Evolutionary conservation across 345 rosid species (phyloP), one percentile per base, ranked within the genome.

Genomic region (Lepidium aucheri): DNA sequence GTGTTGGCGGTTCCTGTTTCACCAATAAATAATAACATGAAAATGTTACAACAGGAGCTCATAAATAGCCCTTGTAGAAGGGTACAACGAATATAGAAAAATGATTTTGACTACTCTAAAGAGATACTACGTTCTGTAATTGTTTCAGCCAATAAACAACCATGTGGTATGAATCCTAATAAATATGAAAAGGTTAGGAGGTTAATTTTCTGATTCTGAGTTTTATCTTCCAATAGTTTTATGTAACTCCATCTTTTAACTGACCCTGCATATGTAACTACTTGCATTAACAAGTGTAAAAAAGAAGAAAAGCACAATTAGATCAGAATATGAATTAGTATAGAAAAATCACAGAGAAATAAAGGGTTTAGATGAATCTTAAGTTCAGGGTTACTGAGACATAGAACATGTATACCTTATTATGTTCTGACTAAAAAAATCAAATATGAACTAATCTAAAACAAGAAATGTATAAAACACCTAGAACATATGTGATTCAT

Each of bases 111-210:
- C 28, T 53, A 50, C 68, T 65, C 78, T 53, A 60, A 32, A 53
- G 58, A 53, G 35, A 8, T 44, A 63, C 53, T 64, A 24, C 61
- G 74, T 16, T 70, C 78, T 10, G 8, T 60, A 18, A 38, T 55
- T 0, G 60, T 74, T 67, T 62, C 76, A 41, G 46, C 60, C 53
- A 35, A n/a, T 67, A 38, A 54, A 43, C 67, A 74, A 55, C 76
- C 38, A 44, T 36, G 53, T 65, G 44, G 43, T 62, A 43, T 2
- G 36, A 54, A 36, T 61, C 30, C 50, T 52, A 76, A 51, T 67
- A 66, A 14, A 57, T 12, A 52, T 24, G 72, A 57, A 43, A 62
- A 74, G 81, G 82, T 78, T 62, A 35, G 74, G 39, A 45, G 63
- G 32, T 67, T 73, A 11, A 39, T n/a, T 51, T 28, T 46, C 34